Evolutionary conservation across 345 rosid genomes (phyloP).

Genomic region (Carallia pectinifolia): DNA sequence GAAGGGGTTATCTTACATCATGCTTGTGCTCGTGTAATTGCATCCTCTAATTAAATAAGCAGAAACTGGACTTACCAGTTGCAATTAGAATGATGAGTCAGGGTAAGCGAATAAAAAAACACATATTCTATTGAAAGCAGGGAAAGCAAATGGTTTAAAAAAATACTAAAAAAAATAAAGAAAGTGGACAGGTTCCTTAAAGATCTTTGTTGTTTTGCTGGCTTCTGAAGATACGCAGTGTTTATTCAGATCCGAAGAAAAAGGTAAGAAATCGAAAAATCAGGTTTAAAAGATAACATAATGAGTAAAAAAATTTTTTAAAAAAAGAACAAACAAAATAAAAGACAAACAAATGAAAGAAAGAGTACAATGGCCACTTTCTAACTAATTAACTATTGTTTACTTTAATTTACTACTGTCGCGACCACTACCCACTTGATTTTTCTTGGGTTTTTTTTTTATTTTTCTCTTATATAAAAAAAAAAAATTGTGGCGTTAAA

Average conservation of each 20-base stretch:
- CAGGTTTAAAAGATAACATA: background rate
- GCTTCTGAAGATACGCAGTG: conserved; percentile 42
- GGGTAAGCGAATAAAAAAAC: background rate
- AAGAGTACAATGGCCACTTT: conserved; percentile 5
- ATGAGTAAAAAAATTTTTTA: background rate
- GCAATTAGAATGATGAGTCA: background rate
- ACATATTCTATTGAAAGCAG: conserved; percentile 6
- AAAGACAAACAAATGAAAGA: background rate
- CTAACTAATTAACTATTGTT: conserved; percentile 2
- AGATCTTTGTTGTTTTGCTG: conserved; percentile 62
- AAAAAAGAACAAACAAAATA: background rate
- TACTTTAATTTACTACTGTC: background rate
- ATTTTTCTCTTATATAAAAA: too few relatives aligned
- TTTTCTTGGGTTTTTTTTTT: background rate
- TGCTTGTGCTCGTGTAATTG: too few relatives aligned
- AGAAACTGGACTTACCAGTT: background rate
- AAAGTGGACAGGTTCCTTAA: conserved; percentile 42
- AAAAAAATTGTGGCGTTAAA: background rate
- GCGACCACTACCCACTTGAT: background rate
- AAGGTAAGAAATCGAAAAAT: conserved; percentile 34
- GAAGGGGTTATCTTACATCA: too few relatives aligned
- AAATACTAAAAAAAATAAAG: conserved; percentile 8
- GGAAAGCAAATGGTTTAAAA: conserved; percentile 30
- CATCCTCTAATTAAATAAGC: too few relatives aligned
- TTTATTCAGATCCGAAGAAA: conserved; percentile 69